Evolutionary conservation across 768 basidiomycete species (phyloP).

Genomic region (Auriscalpium microsporum): DNA sequence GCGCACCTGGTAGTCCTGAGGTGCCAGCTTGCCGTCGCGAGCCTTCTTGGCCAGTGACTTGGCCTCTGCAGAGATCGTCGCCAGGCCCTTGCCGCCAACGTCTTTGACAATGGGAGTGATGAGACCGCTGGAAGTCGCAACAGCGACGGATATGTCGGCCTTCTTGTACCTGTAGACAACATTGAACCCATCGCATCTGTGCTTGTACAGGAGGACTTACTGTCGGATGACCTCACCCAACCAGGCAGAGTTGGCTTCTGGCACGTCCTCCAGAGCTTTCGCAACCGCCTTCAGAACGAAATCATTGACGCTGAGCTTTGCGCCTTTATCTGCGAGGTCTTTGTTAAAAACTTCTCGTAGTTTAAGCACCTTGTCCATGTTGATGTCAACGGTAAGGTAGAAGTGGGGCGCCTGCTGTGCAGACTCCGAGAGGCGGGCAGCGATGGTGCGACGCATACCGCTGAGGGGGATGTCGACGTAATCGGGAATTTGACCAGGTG

Average conservation of each 20-base stretch:
- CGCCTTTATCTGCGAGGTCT: constrained; percentile 71
- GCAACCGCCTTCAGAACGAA: constrained; percentile 94
- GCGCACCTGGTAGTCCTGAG: constrained; percentile 87
- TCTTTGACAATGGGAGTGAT: constrained; percentile 98
- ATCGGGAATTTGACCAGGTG: constrained; percentile 43
- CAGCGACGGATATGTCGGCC: constrained; percentile 94
- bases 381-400: constrained; percentile 89
- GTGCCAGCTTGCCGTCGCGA: constrained; percentile 91
- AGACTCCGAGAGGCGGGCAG: constrained; percentile 80
- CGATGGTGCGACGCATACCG: constrained; percentile 94
- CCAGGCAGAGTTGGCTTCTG: constrained; percentile 98
- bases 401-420: constrained; percentile 97
- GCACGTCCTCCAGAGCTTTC: constrained; percentile 88
- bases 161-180: constrained; percentile 69
- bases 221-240: constrained; percentile 90
- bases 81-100: constrained; percentile 86
- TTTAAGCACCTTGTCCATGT: constrained; percentile 94
- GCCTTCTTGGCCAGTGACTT: constrained; percentile 93
- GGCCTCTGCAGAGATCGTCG: constrained; percentile 85
- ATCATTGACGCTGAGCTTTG: constrained; percentile 96
- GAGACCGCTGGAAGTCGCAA: constrained; percentile 90
- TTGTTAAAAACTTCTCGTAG: constrained; percentile 95
- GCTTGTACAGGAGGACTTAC: constrained; percentile 40
- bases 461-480: constrained; percentile 87
- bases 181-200: neutral